Evolutionary conservation across 805 yeast genomes (phyloP).

Genomic region (Clavispora carvajalis): DNA sequence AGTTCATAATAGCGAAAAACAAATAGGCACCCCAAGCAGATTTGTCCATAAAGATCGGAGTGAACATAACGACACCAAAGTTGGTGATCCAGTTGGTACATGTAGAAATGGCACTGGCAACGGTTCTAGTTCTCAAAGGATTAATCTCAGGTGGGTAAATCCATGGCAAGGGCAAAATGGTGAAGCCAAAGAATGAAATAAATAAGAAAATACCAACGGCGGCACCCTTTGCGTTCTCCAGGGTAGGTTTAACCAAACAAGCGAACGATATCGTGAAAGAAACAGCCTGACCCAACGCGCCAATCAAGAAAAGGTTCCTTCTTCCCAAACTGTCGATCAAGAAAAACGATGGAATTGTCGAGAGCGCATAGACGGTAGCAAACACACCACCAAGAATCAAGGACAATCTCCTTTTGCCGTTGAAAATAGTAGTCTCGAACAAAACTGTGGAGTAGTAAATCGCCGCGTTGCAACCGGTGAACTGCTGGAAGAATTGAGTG

Average conservation of each 20-base stretch:
- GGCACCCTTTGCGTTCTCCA: slow-evolving; percentile 38
- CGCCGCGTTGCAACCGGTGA: slow-evolving; percentile 68
- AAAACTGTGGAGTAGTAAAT: slow-evolving; percentile 60
- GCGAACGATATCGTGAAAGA: slow-evolving; percentile 39
- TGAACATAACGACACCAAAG: slow-evolving; percentile 44
- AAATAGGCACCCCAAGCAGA: slow-evolving; percentile 39
- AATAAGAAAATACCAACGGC: slow-evolving; percentile 43
- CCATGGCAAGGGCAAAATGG: slow-evolving; percentile 43
- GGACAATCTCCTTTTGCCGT: slow-evolving; percentile 44
- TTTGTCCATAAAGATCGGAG: slow-evolving; percentile 36
- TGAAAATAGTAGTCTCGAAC: slow-evolving; percentile 47
- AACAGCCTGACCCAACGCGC: slow-evolving; percentile 38
- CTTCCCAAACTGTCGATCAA: slow-evolving; percentile 40
- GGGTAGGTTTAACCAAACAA: slow-evolving; percentile 29
- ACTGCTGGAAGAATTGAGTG: slow-evolving; percentile 65
- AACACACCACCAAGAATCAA: slow-evolving; percentile 63
- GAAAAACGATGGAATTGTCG: slow-evolving; percentile 43
- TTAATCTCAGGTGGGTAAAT: slow-evolving; percentile 44
- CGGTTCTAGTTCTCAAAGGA: slow-evolving; percentile 43
- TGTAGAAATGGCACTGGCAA: slow-evolving; percentile 39
- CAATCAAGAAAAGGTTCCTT: slow-evolving; percentile 41
- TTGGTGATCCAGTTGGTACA: slow-evolving; percentile 43
- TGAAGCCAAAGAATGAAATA: slow-evolving; percentile 39
- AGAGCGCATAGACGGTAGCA: slow-evolving; percentile 54
- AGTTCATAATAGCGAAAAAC: slow-evolving; percentile 39